phyloP scores from a whole-genome alignment of 2,329 filamentous ascomycete genomes.

The Xylariaceae sp. region DNA sequence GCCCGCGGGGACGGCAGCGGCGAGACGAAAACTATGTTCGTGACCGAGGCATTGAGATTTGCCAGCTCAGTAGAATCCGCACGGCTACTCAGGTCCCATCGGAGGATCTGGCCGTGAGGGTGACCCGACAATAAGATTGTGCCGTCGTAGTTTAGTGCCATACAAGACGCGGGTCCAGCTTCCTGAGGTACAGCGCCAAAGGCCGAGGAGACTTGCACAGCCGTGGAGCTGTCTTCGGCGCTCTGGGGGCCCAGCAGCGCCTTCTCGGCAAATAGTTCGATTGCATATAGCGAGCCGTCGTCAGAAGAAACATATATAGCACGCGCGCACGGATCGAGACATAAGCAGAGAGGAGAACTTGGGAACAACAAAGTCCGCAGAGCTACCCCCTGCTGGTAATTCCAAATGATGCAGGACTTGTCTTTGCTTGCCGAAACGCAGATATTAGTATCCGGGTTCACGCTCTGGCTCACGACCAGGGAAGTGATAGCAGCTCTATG shows the following conservation, averaged over 20 bases:
- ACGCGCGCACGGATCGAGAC: conserved; percentile 80
- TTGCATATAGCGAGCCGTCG: conserved; percentile 76
- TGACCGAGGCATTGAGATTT: conserved; percentile 79
- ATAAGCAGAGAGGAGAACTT: conserved; percentile 69
- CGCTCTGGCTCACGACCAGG: conserved; percentile 65
- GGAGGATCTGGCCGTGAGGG: conserved; percentile 73
- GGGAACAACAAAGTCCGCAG: conserved; percentile 83
- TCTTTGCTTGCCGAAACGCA: conserved; percentile 84
- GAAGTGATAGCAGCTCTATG: conserved; percentile 75
- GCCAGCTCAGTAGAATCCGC: conserved; percentile 68
- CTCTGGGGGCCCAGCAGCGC: conserved; percentile 57
- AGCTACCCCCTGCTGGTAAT: conserved; percentile 77
- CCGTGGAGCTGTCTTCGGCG: conserved; percentile 58
- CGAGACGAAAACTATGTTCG: conserved; percentile 75
- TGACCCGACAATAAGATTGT: conserved; percentile 81
- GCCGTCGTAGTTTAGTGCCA: conserved; percentile 81
- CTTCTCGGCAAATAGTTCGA: conserved; percentile 69
- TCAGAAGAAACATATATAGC: conserved; percentile 81
- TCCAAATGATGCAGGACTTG: conserved; percentile 90
- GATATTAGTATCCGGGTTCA: conserved; percentile 71
- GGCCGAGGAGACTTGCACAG: conserved; percentile 57
- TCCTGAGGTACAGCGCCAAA: conserved; percentile 63
- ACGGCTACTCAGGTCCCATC: conserved; percentile 77
- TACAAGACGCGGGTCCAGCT: conserved; percentile 66
- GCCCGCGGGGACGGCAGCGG: conserved; percentile 54